These are phyloP conservation scores for Pouteria glomerata DNA, from an alignment of 148 eudicot genomes.

Conservation along the genomic window DNA sequence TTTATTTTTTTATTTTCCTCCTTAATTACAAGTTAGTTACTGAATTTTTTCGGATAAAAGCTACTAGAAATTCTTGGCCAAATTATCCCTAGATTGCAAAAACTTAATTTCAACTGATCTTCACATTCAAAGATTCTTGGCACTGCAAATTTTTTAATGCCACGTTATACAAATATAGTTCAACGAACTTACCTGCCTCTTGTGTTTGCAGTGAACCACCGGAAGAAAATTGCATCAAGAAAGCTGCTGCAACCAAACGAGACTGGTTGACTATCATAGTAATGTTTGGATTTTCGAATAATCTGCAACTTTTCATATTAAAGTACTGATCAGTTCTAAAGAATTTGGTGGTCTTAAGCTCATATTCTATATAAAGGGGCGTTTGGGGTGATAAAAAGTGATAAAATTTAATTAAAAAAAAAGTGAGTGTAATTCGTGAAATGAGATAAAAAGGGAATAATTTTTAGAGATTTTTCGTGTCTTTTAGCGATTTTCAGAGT, in stretches of 20 bases:
- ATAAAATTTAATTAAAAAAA: too few species aligned
- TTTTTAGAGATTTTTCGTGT: too few species aligned
- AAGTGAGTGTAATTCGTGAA: too few species aligned
- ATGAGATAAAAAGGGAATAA: too few species aligned
- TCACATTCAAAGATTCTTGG: background rate
- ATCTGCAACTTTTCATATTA: background rate
- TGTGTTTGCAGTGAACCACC: slow-evolving; percentile 57
- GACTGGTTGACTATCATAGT: slow-evolving; percentile 85
- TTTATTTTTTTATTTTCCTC: background rate
- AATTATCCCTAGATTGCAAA: background rate
- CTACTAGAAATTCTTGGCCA: too few species aligned
- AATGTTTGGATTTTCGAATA: slow-evolving; percentile 15
- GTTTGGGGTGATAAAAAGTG: too few species aligned
- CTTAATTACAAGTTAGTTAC: background rate
- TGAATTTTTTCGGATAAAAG: too few species aligned
- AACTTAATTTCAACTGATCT: background rate
- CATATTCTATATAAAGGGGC: too few species aligned
- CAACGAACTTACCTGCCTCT: background rate
- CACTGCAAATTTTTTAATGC: background rate
- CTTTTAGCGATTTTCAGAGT: too few species aligned
- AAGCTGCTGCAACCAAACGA: slow-evolving; percentile 44
- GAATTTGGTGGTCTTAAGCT: too few species aligned
- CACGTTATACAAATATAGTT: background rate
- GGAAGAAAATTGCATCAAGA: slow-evolving; percentile 56
- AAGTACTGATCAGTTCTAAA: background rate